phyloP scores from a whole-genome alignment of 2,329 filamentous ascomycete genomes.

The Capronia coronata region DNA sequence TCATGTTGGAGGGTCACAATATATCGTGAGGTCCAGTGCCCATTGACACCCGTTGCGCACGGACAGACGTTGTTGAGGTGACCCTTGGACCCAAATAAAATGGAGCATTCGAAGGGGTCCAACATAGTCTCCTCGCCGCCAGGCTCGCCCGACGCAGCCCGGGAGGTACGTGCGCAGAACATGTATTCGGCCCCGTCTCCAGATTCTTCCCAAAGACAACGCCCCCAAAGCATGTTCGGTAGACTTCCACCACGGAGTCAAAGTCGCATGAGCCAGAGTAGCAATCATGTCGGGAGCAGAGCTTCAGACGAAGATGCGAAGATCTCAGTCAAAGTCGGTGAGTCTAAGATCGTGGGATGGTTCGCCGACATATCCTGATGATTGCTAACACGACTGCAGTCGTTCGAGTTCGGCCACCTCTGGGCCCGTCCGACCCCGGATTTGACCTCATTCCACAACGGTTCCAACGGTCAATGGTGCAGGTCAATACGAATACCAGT shows the following conservation, averaged over 20 bases:
- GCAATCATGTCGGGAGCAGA: constrained; percentile 65
- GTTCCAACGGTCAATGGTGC: constrained; percentile 88
- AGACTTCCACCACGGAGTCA: constrained; percentile 64
- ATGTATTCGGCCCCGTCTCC: constrained; percentile 26
- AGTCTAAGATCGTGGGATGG: constrained; percentile 34
- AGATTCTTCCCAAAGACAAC: constrained; percentile 39
- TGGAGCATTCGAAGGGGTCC: not conserved
- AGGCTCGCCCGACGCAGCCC: constrained; percentile 23
- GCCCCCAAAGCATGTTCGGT: constrained; percentile 76
- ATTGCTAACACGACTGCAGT: constrained; percentile 47
- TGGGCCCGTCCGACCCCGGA: constrained; percentile 77
- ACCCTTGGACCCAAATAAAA: constrained; percentile 2
- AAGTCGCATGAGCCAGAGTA: constrained; percentile 71
- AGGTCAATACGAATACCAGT: constrained; percentile 77
- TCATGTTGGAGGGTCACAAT: constrained; percentile 1
- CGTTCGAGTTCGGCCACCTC: constrained; percentile 83
- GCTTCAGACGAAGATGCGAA: constrained; percentile 84
- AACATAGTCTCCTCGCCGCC: constrained; percentile 27
- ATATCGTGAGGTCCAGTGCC: constrained; percentile 6
- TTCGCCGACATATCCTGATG: not conserved
- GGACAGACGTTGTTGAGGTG: not conserved
- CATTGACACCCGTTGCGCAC: constrained; percentile 7
- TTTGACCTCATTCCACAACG: constrained; percentile 93
- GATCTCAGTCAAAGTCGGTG: constrained; percentile 94
- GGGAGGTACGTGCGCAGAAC: constrained; percentile 24